phyloP scores from a whole-genome alignment of 2,329 filamentous ascomycete genomes.

The Ophiostoma angusticollis region DNA sequence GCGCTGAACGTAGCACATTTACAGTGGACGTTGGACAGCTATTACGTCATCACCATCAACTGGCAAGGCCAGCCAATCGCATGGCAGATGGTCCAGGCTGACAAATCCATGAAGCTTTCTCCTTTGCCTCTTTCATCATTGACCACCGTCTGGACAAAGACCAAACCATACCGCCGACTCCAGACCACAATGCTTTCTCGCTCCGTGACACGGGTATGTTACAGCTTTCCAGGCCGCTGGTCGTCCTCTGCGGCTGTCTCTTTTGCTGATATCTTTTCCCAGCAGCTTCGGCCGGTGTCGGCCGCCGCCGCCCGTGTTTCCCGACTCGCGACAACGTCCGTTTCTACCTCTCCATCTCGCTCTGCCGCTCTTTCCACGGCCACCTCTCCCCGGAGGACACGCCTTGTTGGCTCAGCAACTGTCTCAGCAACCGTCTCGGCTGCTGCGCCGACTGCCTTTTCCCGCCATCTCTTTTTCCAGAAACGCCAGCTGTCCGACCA shows the following conservation, averaged over 20 bases:
- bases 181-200: conserved; percentile 10
- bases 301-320: not conserved
- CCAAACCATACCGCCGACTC: not conserved
- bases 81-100: no score
- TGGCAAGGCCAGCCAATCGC: not conserved
- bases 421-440: not conserved
- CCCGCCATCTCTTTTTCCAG: not conserved
- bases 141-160: not conserved
- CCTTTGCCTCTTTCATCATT: no score
- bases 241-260: accelerated
- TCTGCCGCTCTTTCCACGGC: no score
- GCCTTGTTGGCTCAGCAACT: no score
- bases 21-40: no score
- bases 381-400: no score
- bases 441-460: not conserved
- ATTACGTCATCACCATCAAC: conserved; percentile 2
- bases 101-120: conserved; percentile 7
- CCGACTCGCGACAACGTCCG: no score
- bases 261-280: not conserved
- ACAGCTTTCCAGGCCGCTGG: no score
- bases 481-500: conserved; percentile 50
- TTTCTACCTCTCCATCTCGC: no score
- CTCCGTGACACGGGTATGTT: conserved; percentile 8
- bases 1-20: no score
- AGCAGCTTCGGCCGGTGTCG: conserved; percentile 7